phyloP scores from a whole-genome alignment of 75 land plant genomes.

The Selaginella moellendorffii region DNA sequence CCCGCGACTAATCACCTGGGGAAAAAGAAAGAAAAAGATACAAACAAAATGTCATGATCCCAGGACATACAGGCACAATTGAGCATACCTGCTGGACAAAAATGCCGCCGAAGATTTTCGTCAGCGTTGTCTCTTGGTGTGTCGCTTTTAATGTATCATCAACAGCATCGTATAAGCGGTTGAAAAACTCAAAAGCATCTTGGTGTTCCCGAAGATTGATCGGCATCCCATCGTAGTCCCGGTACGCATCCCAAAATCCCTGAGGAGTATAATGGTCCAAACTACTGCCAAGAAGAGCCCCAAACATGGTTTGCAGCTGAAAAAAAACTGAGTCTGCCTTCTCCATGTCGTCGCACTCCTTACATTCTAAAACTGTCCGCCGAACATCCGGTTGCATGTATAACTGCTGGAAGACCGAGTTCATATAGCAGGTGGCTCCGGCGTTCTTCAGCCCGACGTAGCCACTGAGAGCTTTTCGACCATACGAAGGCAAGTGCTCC shows the following conservation, averaged over 20 bases:
- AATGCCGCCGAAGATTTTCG: constrained; percentile 25
- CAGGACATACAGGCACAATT: no score
- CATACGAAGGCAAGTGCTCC: constrained; percentile 24
- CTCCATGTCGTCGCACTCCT: constrained; percentile 19
- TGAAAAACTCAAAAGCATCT: constrained; percentile 28
- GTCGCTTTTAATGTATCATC: constrained; percentile 20
- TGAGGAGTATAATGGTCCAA: constrained; percentile 26
- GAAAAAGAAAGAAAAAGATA: neutral
- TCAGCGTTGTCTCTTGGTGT: constrained; percentile 24
- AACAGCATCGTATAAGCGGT: constrained; percentile 25
- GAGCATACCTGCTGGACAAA: constrained; percentile 30
- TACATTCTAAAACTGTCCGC: constrained; percentile 17
- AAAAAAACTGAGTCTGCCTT: constrained; percentile 19
- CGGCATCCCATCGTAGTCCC: constrained; percentile 24
- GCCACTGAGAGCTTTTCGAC: constrained; percentile 20
- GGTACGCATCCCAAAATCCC: constrained; percentile 27
- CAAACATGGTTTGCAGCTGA: constrained; percentile 26
- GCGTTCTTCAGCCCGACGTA: constrained; percentile 27
- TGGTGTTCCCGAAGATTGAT: constrained; percentile 25
- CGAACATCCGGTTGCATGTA: constrained; percentile 30
- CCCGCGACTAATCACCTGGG: constrained; percentile 24
- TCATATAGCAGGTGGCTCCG: constrained; percentile 29
- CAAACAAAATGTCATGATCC: no score
- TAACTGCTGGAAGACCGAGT: constrained; percentile 23
- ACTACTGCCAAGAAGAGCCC: constrained; percentile 23